Conservation (phyloP, 2,329 filamentous ascomycete species). For the Beauveria medogensis region DNA sequence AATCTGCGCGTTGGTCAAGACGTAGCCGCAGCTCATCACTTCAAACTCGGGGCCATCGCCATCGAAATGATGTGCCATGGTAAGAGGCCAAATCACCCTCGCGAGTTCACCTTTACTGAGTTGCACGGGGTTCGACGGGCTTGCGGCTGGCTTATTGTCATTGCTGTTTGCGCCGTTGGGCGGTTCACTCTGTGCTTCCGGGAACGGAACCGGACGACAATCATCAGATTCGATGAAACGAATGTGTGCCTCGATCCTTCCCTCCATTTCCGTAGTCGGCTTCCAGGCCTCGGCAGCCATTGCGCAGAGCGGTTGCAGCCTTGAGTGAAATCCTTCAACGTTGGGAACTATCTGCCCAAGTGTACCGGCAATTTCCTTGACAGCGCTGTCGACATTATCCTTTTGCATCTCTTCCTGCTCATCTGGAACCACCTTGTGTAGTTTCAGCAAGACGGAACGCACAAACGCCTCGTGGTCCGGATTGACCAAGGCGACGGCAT, state of each 20-base stretch:
- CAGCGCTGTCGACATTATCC: neutral
- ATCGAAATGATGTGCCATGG: neutral
- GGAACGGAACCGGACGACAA: neutral
- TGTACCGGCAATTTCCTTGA: neutral
- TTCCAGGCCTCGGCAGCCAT: neutral
- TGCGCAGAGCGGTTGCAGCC: neutral
- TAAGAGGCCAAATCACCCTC: neutral
- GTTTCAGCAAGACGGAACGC: neutral
- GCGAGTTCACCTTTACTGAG: neutral
- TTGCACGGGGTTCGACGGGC: too few species aligned
- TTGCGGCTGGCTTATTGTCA: neutral
- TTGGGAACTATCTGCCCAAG: neutral
- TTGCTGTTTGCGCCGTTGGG: too few species aligned
- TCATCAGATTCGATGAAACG: neutral
- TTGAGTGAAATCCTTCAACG: neutral
- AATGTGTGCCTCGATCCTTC: neutral
- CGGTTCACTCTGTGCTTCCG: too few species aligned
- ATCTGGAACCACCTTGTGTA: neutral
- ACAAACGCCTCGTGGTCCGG: neutral
- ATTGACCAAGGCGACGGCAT: neutral
- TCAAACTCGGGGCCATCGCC: neutral
- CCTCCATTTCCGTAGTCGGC: neutral
- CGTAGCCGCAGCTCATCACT: neutral
- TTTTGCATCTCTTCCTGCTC: neutral
- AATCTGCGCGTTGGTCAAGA: neutral